Evolutionary conservation across 1,284 basidiomycete genomes (phyloP), one percentile per base, ranked within the genome.

Genomic region (Coniferiporia weirii): DNA sequence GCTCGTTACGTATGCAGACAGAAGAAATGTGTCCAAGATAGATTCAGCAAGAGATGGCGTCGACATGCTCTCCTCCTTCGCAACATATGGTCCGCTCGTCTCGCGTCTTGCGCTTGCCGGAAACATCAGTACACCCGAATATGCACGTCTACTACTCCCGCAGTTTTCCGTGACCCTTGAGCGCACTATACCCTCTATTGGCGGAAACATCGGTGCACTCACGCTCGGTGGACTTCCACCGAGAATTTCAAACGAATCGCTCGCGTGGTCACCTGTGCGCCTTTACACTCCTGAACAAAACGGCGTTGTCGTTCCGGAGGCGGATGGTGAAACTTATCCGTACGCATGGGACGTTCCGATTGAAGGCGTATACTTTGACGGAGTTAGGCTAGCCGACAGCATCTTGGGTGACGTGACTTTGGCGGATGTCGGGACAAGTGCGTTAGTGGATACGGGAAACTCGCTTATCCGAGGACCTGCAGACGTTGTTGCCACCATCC

Each of bases 261-360:
- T 84, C 63, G 81, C 79, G 0, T 84, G 82, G 83, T 76, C 76
- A 0, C 71, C 73, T 6, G 70, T 84, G 3, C 73, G 82, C 4
- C 58, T 64, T 10, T 84, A 84, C 65, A 67, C 73, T 1, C 59
- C 65, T 3, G 65, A 65, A 5, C 69, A 79, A 52, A 77, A 76
- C 27, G 81, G 79, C 15, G 34, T 56, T 13, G 17, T 52, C 19
- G 38, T 61, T 36, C 47, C 52, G 4, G 52, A 61, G 27, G 56
- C 52, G 15, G 44, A 56, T 4, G 46, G 22, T 34, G 52, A 34
- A 56, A 10, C 47, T 9, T 71, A 63, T 64, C 3, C 73, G 70
- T 63, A 79, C 82, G 22, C 77, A 7, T 85, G 83, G 84, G 83
- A 85, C 64, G 71, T 84, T 5, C 75, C 76, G 27, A 65, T 86